Evolutionary conservation across 306 rosid genomes (phyloP), one percentile per base, ranked within the genome.

Genomic region (Pyrus betulifolia): DNA sequence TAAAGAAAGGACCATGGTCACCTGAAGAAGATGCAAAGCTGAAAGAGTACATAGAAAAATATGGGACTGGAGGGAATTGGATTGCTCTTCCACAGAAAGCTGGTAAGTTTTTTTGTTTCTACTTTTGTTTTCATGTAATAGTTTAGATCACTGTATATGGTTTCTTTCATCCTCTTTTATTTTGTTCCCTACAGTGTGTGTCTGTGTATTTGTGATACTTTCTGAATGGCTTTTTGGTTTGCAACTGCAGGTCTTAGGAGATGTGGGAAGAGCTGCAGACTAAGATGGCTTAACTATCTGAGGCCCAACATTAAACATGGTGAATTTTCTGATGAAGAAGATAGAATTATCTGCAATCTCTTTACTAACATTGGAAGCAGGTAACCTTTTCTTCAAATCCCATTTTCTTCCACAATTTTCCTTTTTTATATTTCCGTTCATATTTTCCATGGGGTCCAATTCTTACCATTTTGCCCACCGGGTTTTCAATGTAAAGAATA

Each of bases 1-100:
- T 94, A 60, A 94, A 94, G 91, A 94, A 72, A 80, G 98, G 98
- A 8, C 98, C 98, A 75, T 94, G 98, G 98, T 90, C 98, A 40
- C 97, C 95, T 15, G 96, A 94, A 82, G 98, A 94, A 89, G 98
- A 94, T 85, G 85, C 86, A 28, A 90, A 83, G 86, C 91, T 94
- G 0, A 91, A 83, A 65, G 88, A 91, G 14, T 91, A 82, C 55
- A 90, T 94, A 74, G 84, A 94, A 1, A 79, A 85, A 70, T 61
- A 84, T 84, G 98, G 98, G 70, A 94, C 97, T 44, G 98, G 97
- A 7, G 96, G 95, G 28, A 94, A 94, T 52, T 94, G 98, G 98
- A 91, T 94, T 82, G 84, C 96, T 61, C 91, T 94, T 13, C 98
- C 98, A 4, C 93, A 86, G 58, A 94, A 88, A 86, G 95, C 87